Evolutionary conservation across 2,329 filamentous ascomycete species (phyloP).

Genomic region (Dactylonectria estremocensis): DNA sequence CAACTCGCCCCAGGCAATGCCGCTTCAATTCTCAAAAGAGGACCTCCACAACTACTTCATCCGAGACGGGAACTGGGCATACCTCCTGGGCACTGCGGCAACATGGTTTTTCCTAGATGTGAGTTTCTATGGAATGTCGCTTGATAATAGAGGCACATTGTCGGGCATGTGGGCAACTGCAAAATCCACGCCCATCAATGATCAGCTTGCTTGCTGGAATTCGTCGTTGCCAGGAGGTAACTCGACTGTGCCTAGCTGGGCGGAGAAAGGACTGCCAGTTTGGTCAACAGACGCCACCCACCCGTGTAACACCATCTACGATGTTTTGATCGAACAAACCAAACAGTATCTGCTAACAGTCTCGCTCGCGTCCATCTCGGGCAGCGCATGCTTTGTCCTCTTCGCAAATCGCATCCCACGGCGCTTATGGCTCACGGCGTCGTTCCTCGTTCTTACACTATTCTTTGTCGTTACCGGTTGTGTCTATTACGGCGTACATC

Average conservation of each 20-base stretch:
- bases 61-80: slow-evolving; percentile 55
- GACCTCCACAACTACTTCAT: slow-evolving; percentile 68
- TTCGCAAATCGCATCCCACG: slow-evolving; percentile 64
- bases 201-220: slow-evolving; percentile 63
- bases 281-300: slow-evolving; percentile 66
- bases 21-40: slow-evolving; percentile 64
- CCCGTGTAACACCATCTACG: slow-evolving; percentile 68
- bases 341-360: slow-evolving; percentile 69
- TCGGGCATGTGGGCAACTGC: slow-evolving; percentile 58
- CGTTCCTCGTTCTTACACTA: slow-evolving; percentile 62
- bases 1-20: slow-evolving; percentile 56
- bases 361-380: slow-evolving; percentile 66
- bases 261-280: slow-evolving; percentile 56
- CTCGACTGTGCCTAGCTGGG: slow-evolving; percentile 62
- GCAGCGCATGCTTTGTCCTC: slow-evolving; percentile 64
- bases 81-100: slow-evolving; percentile 59
- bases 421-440: slow-evolving; percentile 65
- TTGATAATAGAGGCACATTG: slow-evolving; percentile 60
- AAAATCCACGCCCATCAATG: slow-evolving; percentile 51
- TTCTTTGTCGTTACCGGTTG: slow-evolving; percentile 66
- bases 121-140: slow-evolving; percentile 68
- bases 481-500: slow-evolving; percentile 65
- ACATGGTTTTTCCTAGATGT: slow-evolving; percentile 70
- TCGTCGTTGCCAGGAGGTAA: slow-evolving; percentile 60
- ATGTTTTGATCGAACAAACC: slow-evolving; percentile 66